These are phyloP conservation scores for Cyberlindnera xylosilytica DNA, from an alignment of 805 yeast species.

Conservation along the genomic window DNA sequence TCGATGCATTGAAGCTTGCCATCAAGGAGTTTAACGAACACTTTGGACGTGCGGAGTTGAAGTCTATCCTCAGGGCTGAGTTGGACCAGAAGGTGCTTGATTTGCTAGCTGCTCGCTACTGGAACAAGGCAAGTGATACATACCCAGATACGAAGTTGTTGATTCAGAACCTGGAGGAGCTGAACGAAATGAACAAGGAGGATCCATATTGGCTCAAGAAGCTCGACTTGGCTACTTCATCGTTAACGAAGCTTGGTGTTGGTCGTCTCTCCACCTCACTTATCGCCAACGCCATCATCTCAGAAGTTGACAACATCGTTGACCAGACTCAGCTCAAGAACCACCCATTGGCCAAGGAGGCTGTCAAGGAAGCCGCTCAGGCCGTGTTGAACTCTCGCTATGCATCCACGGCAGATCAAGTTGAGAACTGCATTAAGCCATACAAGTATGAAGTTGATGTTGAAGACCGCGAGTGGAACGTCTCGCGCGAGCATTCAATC, in stretches of 20 bases:
- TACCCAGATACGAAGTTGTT: conserved; percentile 22
- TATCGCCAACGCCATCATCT: conserved; percentile 73
- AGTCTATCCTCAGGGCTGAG: conserved; percentile 73
- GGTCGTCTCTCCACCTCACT: conserved; percentile 86
- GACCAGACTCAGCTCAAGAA: conserved; percentile 71
- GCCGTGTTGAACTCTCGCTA: conserved; percentile 74
- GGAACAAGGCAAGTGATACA: conserved; percentile 58
- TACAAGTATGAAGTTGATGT: conserved; percentile 95
- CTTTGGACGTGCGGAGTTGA: conserved; percentile 80
- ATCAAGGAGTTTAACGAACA: conserved; percentile 82
- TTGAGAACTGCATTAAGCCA: conserved; percentile 97
- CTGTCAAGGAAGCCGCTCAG: conserved; percentile 81
- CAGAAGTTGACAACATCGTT: conserved; percentile 73
- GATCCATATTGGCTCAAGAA: conserved; percentile 86
- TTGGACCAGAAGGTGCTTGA: conserved; percentile 89
- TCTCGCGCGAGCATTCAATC: conserved; percentile 76
- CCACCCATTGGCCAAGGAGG: conserved; percentile 82
- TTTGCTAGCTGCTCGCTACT: conserved; percentile 82
- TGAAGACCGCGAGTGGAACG: conserved; percentile 91
- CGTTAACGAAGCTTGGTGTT: conserved; percentile 87
- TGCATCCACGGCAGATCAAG: conserved; percentile 95
- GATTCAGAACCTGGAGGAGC: conserved; percentile 47
- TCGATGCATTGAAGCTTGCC: conserved; percentile 80
- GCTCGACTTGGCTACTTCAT: conserved; percentile 77
- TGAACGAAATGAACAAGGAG: conserved; percentile 56